These are phyloP conservation scores for Coemansia guatemalensis DNA, from an alignment of 192 early-diverging fungal genomes.

Conservation along the genomic window DNA sequence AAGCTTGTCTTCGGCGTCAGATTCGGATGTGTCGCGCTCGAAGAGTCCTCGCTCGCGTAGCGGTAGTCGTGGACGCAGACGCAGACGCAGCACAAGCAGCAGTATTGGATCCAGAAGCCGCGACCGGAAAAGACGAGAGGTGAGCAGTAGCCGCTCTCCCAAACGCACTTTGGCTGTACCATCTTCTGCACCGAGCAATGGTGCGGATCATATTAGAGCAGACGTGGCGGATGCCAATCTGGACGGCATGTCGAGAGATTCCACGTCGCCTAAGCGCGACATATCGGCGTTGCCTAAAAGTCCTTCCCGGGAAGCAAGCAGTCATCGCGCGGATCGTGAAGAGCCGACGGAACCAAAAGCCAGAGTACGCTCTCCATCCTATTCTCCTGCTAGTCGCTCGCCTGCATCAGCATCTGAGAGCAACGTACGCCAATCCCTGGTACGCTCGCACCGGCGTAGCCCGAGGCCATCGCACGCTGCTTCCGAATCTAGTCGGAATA, in stretches of 20 bases:
- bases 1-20: constrained; percentile 18
- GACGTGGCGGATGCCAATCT: not conserved
- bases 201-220: not conserved
- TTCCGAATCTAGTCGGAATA: constrained; percentile 3
- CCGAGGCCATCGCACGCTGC: not conserved
- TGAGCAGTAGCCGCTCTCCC: not conserved
- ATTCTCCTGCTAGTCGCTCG: constrained; percentile 22
- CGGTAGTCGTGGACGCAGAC: not conserved
- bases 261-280: too few species aligned
- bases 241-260: not conserved
- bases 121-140: not conserved
- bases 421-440: not conserved
- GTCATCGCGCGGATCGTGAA: not conserved
- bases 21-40: not conserved
- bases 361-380: constrained; percentile 42
- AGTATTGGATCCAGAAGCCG: not conserved
- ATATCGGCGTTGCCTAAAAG: not conserved
- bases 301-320: not conserved
- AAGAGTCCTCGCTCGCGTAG: constrained; percentile 8
- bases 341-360: not conserved
- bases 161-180: not conserved
- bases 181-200: not conserved
- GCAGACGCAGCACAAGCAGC: not conserved
- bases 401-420: constrained; percentile 3
- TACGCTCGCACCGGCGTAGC: not conserved